Base-by-base conservation (phyloP, 345 rosid species). In the Carallia brachiata region DNA sequence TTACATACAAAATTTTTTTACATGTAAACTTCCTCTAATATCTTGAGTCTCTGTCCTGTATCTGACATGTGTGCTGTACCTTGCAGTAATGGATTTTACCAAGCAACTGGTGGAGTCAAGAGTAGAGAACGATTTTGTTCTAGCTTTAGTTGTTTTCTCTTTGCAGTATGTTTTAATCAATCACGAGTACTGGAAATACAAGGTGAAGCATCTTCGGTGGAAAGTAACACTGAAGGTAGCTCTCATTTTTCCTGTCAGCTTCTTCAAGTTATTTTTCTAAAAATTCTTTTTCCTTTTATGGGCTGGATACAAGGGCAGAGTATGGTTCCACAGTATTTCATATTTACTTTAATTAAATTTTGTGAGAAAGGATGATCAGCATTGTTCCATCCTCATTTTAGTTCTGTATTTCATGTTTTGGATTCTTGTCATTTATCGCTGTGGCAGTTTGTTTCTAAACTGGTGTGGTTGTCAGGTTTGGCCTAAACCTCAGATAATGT, bases 111-210 rank as follows among this genome's bases (percentile, higher is more conserved):
- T 94, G 79, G 90, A 89, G 81, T 72, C 83, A 53, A 90, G 96
- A 80, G 52, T 85, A 61, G 96, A 94, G 71, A 83, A 82, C 77
- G 93, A 90, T 67, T 66, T 79, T 74, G 93, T 85, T 57, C 71
- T 85, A 59, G 86, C 90, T 65, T 78, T 90, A 76, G 82, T 87
- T 66, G 85, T 85, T 80, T 91, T 94, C 78, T 81, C 90, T 62
- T 72, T 94, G 74, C 96, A 90, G 78, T 87, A 90, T 78, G 12
- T 91, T 82, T 83, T 94, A 67, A 92, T 84, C 66, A 87, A 83
- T 78, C 97, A 94, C 77, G 98, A 87, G 75, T 85, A 70, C 76
- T 91, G 97, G 96, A 94, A 89, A 79, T 91, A 89, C 79, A 89
- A 86, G 82, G 83, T 74, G 77, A 85, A 80, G 71, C 78, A 77